Conservation (phyloP, 495 filamentous ascomycete genomes). For the Monascus purpureus region DNA sequence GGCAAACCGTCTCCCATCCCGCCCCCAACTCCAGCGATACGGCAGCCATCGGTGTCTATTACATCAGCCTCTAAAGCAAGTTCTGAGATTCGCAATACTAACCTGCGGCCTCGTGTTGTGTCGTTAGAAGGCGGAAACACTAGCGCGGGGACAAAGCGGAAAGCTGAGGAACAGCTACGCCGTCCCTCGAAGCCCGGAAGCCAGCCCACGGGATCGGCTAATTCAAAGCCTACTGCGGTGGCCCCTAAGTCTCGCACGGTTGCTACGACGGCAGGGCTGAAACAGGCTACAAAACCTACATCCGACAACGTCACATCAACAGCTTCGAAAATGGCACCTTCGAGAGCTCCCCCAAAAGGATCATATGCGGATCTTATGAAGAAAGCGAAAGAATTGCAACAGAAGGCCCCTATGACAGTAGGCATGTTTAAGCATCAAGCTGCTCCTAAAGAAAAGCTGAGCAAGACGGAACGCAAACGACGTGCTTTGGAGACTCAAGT, state of each 20-base stretch:
- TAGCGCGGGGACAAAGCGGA: constrained; percentile 24
- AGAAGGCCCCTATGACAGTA: constrained; percentile 18
- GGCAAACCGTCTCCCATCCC: constrained; percentile 22
- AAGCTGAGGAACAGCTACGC: constrained; percentile 27
- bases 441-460: constrained; percentile 22
- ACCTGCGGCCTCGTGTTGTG: constrained; percentile 3
- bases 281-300: constrained; percentile 8
- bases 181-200: constrained; percentile 15
- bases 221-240: too few relatives aligned
- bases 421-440: constrained; percentile 26
- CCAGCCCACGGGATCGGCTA: constrained; percentile 1
- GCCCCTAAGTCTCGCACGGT: constrained; percentile 10
- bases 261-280: neutral
- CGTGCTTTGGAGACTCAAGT: constrained; percentile 18
- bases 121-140: constrained; percentile 8
- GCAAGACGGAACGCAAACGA: constrained; percentile 27
- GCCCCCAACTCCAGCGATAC: constrained; percentile 6
- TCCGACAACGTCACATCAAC: constrained; percentile 7
- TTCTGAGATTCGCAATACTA: constrained; percentile 14
- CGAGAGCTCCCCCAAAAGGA: constrained; percentile 28
- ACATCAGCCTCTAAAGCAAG: constrained; percentile 14
- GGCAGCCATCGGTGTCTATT: constrained; percentile 16
- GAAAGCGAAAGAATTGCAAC: constrained; percentile 22
- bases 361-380: constrained; percentile 31
- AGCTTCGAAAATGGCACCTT: constrained; percentile 8